Percentiles rank a stretch among this genome's conserved stretches.
Evolutionary conservation across 2,329 filamentous ascomycete genomes (phyloP).

Genomic region (Dactylella cylindrospora): DNA sequence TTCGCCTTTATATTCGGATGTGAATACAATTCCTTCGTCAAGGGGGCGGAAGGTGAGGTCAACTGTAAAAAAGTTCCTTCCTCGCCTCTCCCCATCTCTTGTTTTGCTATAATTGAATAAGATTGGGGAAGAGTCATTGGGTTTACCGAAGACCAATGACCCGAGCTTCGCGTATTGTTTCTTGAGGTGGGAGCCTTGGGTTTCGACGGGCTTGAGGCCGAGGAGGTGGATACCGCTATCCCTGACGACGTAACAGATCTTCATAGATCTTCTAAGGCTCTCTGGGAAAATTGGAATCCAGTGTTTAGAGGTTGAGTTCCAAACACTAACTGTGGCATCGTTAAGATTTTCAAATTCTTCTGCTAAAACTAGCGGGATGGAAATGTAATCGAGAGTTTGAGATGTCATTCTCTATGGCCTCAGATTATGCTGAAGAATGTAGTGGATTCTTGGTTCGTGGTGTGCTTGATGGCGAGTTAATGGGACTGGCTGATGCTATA

Average conservation of each 20-base stretch:
- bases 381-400: too few species aligned
- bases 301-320: background rate
- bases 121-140: conserved; percentile 9
- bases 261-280: background rate
- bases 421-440: too few species aligned
- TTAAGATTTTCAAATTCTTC: conserved; percentile 4
- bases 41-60: conserved; percentile 12
- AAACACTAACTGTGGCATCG: conserved; percentile 4
- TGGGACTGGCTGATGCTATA: too few species aligned
- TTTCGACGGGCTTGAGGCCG: background rate
- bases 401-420: too few species aligned
- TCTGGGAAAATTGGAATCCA: conserved; percentile 16
- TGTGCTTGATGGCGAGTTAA: too few species aligned
- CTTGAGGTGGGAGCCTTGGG: background rate
- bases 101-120: conserved; percentile 10
- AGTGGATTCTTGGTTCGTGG: too few species aligned
- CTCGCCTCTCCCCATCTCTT: background rate
- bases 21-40: conserved; percentile 12
- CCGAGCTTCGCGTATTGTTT: conserved; percentile 5
- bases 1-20: background rate
- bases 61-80: background rate
- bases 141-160: conserved; percentile 21
- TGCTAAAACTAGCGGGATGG: conserved; percentile 9
- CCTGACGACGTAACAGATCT: conserved; percentile 11
- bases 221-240: conserved; percentile 21